phyloP scores from a whole-genome alignment of 306 rosid species.

The Ormosia emarginata region DNA sequence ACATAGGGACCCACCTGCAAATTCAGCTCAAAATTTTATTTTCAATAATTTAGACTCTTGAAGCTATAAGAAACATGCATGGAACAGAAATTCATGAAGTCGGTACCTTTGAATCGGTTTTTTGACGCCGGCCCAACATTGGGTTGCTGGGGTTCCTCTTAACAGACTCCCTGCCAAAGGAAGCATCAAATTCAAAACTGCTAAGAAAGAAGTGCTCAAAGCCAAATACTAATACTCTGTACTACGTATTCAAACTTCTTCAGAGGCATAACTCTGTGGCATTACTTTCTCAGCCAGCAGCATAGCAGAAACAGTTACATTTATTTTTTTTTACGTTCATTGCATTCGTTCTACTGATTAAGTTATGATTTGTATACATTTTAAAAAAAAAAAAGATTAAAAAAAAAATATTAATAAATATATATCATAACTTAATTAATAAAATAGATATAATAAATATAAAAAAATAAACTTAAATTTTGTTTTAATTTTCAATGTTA shows the following conservation, averaged over 20 bases:
- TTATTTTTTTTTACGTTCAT: too few relatives aligned
- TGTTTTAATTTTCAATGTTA: background rate
- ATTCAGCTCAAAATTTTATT: background rate
- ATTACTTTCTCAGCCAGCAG: background rate
- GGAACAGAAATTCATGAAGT: background rate
- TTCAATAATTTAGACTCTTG: background rate
- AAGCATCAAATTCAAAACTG: slow-evolving; percentile 26
- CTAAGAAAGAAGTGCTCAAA: slow-evolving; percentile 8
- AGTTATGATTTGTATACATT: too few relatives aligned
- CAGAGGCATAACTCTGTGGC: background rate
- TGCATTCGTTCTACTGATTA: too few relatives aligned
- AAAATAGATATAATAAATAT: too few relatives aligned
- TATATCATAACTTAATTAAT: too few relatives aligned
- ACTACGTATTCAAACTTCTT: background rate
- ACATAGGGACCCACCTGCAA: slow-evolving; percentile 27
- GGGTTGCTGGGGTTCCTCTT: slow-evolving; percentile 58
- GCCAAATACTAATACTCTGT: background rate
- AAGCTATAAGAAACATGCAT: background rate
- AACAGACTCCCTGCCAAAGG: slow-evolving; percentile 58
- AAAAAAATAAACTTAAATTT: too few relatives aligned
- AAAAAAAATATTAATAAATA: too few relatives aligned
- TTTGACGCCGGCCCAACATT: slow-evolving; percentile 76
- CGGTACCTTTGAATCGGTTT: slow-evolving; percentile 57
- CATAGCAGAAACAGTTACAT: too few relatives aligned
- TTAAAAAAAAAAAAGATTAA: too few relatives aligned